Evolutionary conservation across 768 basidiomycete species (phyloP).

Genomic region (Trametes gibbosa): DNA sequence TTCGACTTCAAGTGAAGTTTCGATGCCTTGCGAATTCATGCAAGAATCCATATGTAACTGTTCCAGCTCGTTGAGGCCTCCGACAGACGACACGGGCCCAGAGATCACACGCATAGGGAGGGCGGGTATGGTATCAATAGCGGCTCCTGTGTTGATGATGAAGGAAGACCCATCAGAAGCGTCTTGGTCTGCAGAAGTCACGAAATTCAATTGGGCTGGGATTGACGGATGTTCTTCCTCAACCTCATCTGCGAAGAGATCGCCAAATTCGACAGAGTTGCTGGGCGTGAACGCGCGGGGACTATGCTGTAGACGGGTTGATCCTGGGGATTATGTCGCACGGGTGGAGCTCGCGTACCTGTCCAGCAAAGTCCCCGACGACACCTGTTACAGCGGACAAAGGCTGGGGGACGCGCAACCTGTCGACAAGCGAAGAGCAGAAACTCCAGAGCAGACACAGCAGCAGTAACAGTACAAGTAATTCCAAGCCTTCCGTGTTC

Average conservation of each 20-base stretch:
- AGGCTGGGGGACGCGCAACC: constrained; percentile 3
- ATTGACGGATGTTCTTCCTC: not conserved
- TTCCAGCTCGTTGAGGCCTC: not conserved
- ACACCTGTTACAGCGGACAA: not conserved
- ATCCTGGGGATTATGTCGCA: not conserved
- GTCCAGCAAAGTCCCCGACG: not conserved
- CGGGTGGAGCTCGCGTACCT: not conserved
- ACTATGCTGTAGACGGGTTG: not conserved
- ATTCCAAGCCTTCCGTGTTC: not conserved
- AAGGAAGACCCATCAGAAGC: not conserved
- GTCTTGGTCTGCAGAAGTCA: not conserved
- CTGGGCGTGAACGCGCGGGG: not conserved
- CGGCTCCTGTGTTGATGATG: not conserved
- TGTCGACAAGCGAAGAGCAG: not conserved
- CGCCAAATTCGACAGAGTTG: not conserved
- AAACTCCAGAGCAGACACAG: not conserved
- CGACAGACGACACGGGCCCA: not conserved
- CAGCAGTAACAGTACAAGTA: not conserved
- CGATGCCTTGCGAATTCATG: no score
- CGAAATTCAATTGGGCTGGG: not conserved
- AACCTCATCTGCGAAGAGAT: not conserved
- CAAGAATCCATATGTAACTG: no score
- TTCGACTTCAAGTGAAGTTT: not conserved
- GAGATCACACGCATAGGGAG: not conserved
- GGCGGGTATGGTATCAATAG: not conserved